Conservation (phyloP, 2,329 filamentous ascomycete species). For the Epichloe baconii region DNA sequence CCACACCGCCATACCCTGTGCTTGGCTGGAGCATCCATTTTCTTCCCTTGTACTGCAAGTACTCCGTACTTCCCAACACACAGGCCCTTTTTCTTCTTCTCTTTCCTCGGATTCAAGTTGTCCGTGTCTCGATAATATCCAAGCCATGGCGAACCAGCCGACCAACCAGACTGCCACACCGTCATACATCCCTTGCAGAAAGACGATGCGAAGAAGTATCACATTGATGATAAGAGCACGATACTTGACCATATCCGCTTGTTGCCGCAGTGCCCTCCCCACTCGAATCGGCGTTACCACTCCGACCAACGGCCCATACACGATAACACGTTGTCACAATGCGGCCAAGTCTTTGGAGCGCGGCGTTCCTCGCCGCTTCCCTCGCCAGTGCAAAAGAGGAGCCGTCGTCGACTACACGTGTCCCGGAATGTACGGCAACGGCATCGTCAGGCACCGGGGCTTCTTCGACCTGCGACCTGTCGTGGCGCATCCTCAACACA, state of each 20-base stretch:
- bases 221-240: too few relatives aligned
- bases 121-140: background rate
- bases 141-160: background rate
- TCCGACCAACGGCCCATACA: background rate
- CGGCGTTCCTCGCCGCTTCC: constrained; percentile 25
- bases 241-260: too few relatives aligned
- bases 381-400: constrained; percentile 21
- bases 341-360: constrained; percentile 14
- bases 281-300: background rate
- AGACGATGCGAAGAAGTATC: constrained; percentile 1
- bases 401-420: constrained; percentile 28
- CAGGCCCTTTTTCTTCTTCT: background rate
- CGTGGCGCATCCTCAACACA: constrained; percentile 30
- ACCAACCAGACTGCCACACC: background rate
- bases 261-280: background rate
- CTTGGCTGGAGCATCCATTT: background rate
- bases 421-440: constrained; percentile 41
- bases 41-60: background rate
- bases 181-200: background rate
- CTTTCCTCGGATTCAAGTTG: background rate
- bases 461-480: constrained; percentile 48
- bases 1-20: constrained; percentile 1
- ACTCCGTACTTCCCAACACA: background rate
- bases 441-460: constrained; percentile 41
- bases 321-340: constrained; percentile 8